Evolutionary conservation across 345 rosid genomes (phyloP), one percentile per base, ranked within the genome.

Genomic region (Eucalyptus guilfoylei): DNA sequence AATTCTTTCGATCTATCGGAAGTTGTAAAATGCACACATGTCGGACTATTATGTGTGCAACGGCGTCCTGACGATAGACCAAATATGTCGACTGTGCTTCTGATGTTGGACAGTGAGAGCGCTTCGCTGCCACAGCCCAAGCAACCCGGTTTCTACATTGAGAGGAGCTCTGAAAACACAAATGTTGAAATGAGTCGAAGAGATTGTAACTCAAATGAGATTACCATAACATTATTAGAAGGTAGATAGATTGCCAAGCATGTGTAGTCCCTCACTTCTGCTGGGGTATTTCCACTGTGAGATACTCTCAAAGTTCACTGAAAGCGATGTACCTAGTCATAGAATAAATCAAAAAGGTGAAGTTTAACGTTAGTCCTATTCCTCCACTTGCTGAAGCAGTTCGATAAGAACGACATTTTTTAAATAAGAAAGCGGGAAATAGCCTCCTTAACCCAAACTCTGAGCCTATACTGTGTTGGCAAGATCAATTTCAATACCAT

Each of bases 11-110:
- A 89, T 3, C 28, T 49, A 72, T 86, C 89, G 16, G 91, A 93
- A 87, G 91, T 92, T 28, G 16, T 45, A 45, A 91, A 89, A n/a
- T 93, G 93, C 54, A 89, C 90, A 30, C 93, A 93, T 19, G 81
- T 93, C 32, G 95, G 93, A 7, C 87, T 94, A 45, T 52, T 94
- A 24, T 94, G 95, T 44, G 93, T 93, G 49, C 93, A 92, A 89
- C 89, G 90, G 67, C 87, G 23, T 60, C 89, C 92, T 49, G 89
- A 89, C 9, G 93, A 92, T 49, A 91, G 95, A 88, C 94, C 94
- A 1, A 91, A 88, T 44, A 93, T 93, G 37, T n/a, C 45, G 14
- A n/a, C 44, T 2, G 45, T 86, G 44, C 37, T 86, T 16, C 3
- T 32, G 8, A 85, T 85, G 86, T 40, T 85, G 86, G 49, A 40